Conservation (phyloP, 164 flowering plant species). For the Cinnamomum micranthum region DNA sequence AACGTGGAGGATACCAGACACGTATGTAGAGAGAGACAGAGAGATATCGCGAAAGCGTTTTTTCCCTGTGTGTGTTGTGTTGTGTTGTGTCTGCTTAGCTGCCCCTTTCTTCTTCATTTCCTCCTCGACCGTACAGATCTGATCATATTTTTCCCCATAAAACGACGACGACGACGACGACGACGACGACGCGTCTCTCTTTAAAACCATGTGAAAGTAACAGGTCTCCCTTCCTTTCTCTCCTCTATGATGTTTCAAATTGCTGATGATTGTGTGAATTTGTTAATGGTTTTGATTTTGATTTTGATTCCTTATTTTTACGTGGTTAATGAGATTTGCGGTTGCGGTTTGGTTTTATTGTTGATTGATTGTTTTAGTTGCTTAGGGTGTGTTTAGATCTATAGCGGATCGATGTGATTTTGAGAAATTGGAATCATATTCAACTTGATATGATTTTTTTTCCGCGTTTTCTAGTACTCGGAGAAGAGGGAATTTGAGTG, state of each 20-base stretch:
- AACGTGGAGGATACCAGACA: slow-evolving; percentile 8
- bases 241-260: too few species aligned
- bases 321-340: neutral
- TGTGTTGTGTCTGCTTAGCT: neutral
- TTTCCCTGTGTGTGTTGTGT: neutral
- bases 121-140: neutral
- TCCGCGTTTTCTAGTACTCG: too few species aligned
- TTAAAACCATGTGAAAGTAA: slow-evolving; percentile 31
- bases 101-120: slow-evolving; percentile 4
- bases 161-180: neutral
- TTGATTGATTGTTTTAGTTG: neutral
- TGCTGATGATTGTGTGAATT: too few species aligned
- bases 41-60: neutral
- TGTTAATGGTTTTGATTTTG: too few species aligned
- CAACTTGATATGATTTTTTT: too few species aligned
- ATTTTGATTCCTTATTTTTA: too few species aligned
- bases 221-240: slow-evolving; percentile 24
- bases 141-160: neutral
- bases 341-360: neutral
- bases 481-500: too few species aligned
- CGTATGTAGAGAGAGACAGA: neutral
- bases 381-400: too few species aligned
- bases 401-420: too few species aligned
- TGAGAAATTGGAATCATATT: too few species aligned
- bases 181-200: neutral